phyloP scores from a whole-genome alignment of 2,329 filamentous ascomycete species.

The Pyrenochaeta sp. region DNA sequence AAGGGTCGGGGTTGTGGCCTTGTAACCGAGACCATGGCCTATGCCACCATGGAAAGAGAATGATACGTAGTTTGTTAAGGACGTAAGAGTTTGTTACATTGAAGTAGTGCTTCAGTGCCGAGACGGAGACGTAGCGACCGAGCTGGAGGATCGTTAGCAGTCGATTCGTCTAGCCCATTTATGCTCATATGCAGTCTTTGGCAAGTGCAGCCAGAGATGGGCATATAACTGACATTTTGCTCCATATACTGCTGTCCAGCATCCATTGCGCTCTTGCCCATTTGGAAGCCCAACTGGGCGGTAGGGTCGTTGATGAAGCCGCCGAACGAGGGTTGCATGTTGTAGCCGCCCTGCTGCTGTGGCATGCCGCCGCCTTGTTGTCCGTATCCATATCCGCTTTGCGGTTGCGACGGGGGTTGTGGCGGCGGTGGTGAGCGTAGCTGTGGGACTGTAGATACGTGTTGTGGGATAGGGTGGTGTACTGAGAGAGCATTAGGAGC shows the following conservation, averaged over 20 bases:
- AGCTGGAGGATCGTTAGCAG: conserved; percentile 57
- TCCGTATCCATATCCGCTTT: conserved; percentile 74
- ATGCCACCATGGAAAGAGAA: conserved; percentile 97
- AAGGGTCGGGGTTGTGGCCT: conserved; percentile 58
- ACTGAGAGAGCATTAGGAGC: conserved; percentile 18
- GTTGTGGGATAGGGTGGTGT: conserved; percentile 96
- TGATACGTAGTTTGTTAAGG: conserved; percentile 88
- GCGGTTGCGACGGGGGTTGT: conserved; percentile 72
- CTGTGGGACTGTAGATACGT: conserved; percentile 97
- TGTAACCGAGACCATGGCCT: conserved; percentile 97
- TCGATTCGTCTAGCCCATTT: neutral
- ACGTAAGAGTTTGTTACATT: conserved; percentile 99
- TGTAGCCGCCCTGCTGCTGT: conserved; percentile 52
- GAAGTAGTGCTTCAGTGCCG: conserved; percentile 97
- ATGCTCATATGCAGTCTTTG: no score
- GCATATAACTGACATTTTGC: conserved; percentile 75
- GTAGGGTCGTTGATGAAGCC: conserved; percentile 97
- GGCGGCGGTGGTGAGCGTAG: conserved; percentile 92
- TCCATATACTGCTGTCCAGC: conserved; percentile 95
- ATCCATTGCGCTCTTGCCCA: conserved; percentile 89
- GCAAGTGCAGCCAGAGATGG: neutral
- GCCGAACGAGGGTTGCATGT: conserved; percentile 72
- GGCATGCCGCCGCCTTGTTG: conserved; percentile 62
- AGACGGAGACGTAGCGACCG: conserved; percentile 87
- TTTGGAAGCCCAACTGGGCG: conserved; percentile 92